These are phyloP conservation scores for Ceratonia siliqua DNA, from an alignment of 306 rosid species.

Conservation along the genomic window DNA sequence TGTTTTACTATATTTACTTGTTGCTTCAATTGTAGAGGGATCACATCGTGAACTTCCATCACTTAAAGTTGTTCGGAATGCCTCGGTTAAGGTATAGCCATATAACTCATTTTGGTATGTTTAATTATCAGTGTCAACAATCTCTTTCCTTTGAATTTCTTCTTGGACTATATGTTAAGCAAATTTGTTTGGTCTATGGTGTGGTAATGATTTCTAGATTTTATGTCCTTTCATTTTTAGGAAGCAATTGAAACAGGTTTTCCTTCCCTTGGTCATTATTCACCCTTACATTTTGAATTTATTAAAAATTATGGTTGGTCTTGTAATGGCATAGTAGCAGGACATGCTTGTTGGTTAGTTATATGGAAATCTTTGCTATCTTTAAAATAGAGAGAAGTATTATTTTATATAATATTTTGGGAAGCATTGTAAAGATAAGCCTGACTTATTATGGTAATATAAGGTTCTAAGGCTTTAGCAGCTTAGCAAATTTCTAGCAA, in stretches of 20 bases:
- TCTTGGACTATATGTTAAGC: background rate
- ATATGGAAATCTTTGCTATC: background rate
- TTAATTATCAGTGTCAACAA: background rate
- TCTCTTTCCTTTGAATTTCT: slow-evolving; percentile 10
- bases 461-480: background rate
- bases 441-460: background rate
- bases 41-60: slow-evolving; percentile 96
- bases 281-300: background rate
- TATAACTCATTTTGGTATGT: slow-evolving; percentile 27
- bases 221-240: background rate
- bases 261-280: background rate
- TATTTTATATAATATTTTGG: background rate
- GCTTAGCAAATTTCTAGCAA: background rate
- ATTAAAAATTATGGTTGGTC: background rate
- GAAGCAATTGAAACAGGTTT: slow-evolving; percentile 7
- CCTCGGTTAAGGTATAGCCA: slow-evolving; percentile 67
- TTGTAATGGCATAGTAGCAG: background rate
- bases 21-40: slow-evolving; percentile 63
- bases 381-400: background rate
- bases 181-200: background rate
- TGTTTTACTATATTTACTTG: slow-evolving; percentile 9
- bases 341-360: background rate
- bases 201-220: background rate
- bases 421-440: background rate
- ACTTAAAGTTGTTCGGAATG: slow-evolving; percentile 67